Evolutionary conservation across 2,329 filamentous ascomycete genomes (phyloP).

Genomic region (Colletotrichum orchidophilum): DNA sequence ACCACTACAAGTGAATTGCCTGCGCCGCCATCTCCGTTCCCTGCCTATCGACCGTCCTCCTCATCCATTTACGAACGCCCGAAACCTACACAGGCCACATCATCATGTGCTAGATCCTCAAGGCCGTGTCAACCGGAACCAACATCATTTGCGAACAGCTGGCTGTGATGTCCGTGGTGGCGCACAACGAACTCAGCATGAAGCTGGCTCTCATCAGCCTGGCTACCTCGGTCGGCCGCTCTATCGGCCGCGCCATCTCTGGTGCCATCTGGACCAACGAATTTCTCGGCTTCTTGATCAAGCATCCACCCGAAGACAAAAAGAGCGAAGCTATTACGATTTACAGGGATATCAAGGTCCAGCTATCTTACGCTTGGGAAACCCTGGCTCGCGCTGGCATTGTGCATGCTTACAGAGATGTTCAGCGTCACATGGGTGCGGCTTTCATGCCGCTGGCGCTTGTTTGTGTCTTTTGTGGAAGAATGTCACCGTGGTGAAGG

Average conservation of each 20-base stretch:
- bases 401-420: slow-evolving; percentile 55
- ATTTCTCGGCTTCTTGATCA: slow-evolving; percentile 48
- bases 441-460: slow-evolving; percentile 25
- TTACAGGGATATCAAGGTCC: slow-evolving; percentile 44
- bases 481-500: slow-evolving; percentile 22
- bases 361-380: slow-evolving; percentile 51
- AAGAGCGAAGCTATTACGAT: slow-evolving; percentile 56
- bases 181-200: slow-evolving; percentile 44
- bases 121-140: slow-evolving; percentile 48
- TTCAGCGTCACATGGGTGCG: slow-evolving; percentile 50
- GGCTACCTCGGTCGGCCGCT: slow-evolving; percentile 43
- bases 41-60: slow-evolving; percentile 40
- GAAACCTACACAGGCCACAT: slow-evolving; percentile 44
- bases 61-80: slow-evolving; percentile 49
- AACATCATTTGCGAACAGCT: slow-evolving; percentile 57
- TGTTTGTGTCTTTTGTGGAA: slow-evolving; percentile 28
- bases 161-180: slow-evolving; percentile 44
- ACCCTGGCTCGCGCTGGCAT: slow-evolving; percentile 53
- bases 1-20: slow-evolving; percentile 44
- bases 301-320: slow-evolving; percentile 47
- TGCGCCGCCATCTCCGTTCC: slow-evolving; percentile 44
- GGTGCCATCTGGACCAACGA: slow-evolving; percentile 46
- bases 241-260: slow-evolving; percentile 43
- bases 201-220: slow-evolving; percentile 44
- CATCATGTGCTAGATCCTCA: slow-evolving; percentile 50